A percentile compares a stretch with the other conserved stretches of the same genome.
phyloP scores from a whole-genome alignment of 73 alveolate species.

The Tetrahymena borealis region DNA sequence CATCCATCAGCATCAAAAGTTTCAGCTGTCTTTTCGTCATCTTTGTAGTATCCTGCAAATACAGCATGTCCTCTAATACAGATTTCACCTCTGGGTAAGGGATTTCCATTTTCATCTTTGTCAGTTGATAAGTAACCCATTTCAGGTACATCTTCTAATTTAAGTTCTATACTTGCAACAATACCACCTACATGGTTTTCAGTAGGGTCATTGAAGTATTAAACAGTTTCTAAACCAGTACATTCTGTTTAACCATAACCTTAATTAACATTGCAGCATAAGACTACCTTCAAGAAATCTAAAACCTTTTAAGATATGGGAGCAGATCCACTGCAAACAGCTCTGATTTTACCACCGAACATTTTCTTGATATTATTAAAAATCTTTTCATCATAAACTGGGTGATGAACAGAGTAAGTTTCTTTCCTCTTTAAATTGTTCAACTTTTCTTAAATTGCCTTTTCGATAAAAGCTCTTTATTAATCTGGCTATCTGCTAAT shows the following conservation, averaged over 20 bases:
- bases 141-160: conserved; percentile 62
- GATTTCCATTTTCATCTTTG: conserved; percentile 40
- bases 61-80: conserved; percentile 68
- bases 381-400: conserved; percentile 50
- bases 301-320: conserved; percentile 55
- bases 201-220: neutral
- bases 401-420: conserved; percentile 56
- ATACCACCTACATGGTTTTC: conserved; percentile 5
- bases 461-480: conserved; percentile 27
- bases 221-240: conserved; percentile 18
- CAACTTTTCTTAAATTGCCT: conserved; percentile 48
- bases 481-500: conserved; percentile 30
- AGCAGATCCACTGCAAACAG: conserved; percentile 66
- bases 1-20: conserved; percentile 76
- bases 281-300: conserved; percentile 32
- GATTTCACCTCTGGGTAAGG: conserved; percentile 72
- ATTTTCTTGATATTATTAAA: conserved; percentile 31
- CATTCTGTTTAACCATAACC: conserved; percentile 65
- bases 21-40: conserved; percentile 48
- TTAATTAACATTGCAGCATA: conserved; percentile 41
- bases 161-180: conserved; percentile 28
- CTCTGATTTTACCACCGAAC: conserved; percentile 67
- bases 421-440: conserved; percentile 46
- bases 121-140: conserved; percentile 60
- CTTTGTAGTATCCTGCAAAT: conserved; percentile 54